Percentiles rank a stretch among this genome's conserved stretches.
Conservation (phyloP, 2,329 filamentous ascomycete species). For the Fusarium sp. region DNA sequence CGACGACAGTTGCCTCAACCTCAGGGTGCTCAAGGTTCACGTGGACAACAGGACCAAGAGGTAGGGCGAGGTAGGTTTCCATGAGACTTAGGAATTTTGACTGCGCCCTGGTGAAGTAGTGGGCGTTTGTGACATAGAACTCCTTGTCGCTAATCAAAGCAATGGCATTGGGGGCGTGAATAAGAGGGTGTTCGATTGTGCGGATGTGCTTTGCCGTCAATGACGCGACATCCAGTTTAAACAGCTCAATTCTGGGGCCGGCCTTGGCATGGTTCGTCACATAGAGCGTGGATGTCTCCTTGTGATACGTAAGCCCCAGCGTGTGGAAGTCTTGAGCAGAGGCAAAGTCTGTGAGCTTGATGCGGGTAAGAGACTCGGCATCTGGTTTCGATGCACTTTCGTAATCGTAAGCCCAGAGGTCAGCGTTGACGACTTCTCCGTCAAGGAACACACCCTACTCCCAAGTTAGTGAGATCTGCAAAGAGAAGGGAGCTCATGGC, state of each 20-base stretch:
- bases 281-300: conserved; percentile 49
- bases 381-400: conserved; percentile 19
- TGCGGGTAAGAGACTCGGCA: conserved; percentile 31
- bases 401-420: conserved; percentile 55
- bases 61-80: conserved; percentile 50
- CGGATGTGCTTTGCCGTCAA: conserved; percentile 50
- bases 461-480: neutral
- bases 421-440: conserved; percentile 37
- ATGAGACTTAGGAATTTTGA: conserved; percentile 41
- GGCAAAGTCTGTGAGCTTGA: conserved; percentile 39
- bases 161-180: conserved; percentile 55
- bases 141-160: conserved; percentile 49
- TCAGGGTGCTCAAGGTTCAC: conserved; percentile 40
- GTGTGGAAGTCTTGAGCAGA: conserved; percentile 52
- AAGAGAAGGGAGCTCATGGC: neutral
- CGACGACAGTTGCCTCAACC: conserved; percentile 42
- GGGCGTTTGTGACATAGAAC: conserved; percentile 57
- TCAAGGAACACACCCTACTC: conserved; percentile 41
- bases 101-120: conserved; percentile 47
- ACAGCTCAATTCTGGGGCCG: conserved; percentile 53
- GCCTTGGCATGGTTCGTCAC: conserved; percentile 52
- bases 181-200: conserved; percentile 52
- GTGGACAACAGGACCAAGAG: conserved; percentile 52
- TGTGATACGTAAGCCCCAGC: conserved; percentile 54
- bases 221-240: conserved; percentile 49